These are phyloP conservation scores for Phytophthora citrophthora DNA, from an alignment of 352 stramenopile genomes.

Conservation along the genomic window DNA sequence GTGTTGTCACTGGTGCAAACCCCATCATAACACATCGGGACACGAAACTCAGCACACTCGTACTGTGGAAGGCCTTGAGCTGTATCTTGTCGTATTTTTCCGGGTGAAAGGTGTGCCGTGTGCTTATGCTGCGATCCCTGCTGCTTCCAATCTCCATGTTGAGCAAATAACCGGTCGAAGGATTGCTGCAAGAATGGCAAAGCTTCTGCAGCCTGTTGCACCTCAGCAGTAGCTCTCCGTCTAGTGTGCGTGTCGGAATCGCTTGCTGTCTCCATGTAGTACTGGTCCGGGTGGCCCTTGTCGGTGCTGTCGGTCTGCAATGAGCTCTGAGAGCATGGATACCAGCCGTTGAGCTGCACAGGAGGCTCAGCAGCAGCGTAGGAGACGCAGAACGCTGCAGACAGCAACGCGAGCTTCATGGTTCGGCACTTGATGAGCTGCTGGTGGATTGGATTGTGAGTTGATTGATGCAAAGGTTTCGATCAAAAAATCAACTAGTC, in stretches of 20 bases:
- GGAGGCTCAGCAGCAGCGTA: slow-evolving; percentile 16
- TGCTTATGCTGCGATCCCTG: slow-evolving; percentile 3
- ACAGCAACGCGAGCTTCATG: slow-evolving; percentile 10
- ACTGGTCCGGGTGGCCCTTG: slow-evolving; percentile 40
- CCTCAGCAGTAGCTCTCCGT: slow-evolving; percentile 15
- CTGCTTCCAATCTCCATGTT: slow-evolving; percentile 32
- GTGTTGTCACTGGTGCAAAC: slow-evolving; percentile 64
- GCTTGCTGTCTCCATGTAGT: slow-evolving; percentile 44
- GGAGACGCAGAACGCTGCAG: neutral
- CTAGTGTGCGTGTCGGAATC: neutral
- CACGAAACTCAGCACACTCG: slow-evolving; percentile 69
- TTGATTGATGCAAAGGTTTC: slow-evolving; percentile 10
- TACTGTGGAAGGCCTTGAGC: slow-evolving; percentile 28
- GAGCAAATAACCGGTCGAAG: slow-evolving; percentile 41
- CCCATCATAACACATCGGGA: slow-evolving; percentile 75
- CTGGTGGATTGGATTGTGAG: slow-evolving; percentile 12
- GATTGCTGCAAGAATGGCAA: slow-evolving; percentile 48
- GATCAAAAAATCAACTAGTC: slow-evolving; percentile 6
- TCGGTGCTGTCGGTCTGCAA: slow-evolving; percentile 25
- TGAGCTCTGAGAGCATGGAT: slow-evolving; percentile 49
- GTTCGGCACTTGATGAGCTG: slow-evolving; percentile 9
- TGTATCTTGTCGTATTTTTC: slow-evolving; percentile 8
- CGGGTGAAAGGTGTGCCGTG: slow-evolving; percentile 1
- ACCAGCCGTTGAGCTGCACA: slow-evolving; percentile 68
- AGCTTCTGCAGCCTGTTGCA: slow-evolving; percentile 7